These are phyloP conservation scores for Cryptococcus sp. DNA, from an alignment of 1,284 basidiomycete genomes.

Conservation along the genomic window DNA sequence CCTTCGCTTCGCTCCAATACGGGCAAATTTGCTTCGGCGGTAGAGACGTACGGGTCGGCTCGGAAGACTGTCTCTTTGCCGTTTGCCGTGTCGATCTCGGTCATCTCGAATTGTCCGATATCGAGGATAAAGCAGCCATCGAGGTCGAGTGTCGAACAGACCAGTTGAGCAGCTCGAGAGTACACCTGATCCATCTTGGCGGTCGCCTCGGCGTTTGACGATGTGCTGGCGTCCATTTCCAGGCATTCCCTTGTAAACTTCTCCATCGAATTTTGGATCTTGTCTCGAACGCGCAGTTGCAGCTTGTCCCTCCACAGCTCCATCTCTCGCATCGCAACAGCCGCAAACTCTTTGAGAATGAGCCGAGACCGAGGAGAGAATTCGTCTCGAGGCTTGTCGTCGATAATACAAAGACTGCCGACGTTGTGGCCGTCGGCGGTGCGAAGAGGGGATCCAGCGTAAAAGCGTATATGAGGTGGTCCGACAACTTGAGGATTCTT, in stretches of 20 bases:
- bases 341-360: conserved; percentile 88
- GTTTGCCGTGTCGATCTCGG: conserved; percentile 52
- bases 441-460: conserved; percentile 82
- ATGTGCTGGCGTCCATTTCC: conserved; percentile 64
- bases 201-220: conserved; percentile 27
- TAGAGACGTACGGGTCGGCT: conserved; percentile 40
- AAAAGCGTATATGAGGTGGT: conserved; percentile 70
- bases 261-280: conserved; percentile 93
- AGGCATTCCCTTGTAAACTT: conserved; percentile 90
- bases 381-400: conserved; percentile 73
- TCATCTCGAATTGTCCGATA: conserved; percentile 81
- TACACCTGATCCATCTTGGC: conserved; percentile 78
- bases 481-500: conserved; percentile 67
- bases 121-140: conserved; percentile 88
- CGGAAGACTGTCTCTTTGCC: conserved; percentile 50
- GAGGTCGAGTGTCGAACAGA: conserved; percentile 81
- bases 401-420: conserved; percentile 79
- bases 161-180: conserved; percentile 75
- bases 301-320: conserved; percentile 94
- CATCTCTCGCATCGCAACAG: conserved; percentile 92
- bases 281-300: conserved; percentile 80
- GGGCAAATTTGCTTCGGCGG: conserved; percentile 15
- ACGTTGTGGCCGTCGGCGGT: conserved; percentile 88
- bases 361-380: conserved; percentile 85
- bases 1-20: conserved; percentile 29